phyloP scores from a whole-genome alignment of 2,329 filamentous ascomycete genomes.

The Aspergillus sclerotialis region DNA sequence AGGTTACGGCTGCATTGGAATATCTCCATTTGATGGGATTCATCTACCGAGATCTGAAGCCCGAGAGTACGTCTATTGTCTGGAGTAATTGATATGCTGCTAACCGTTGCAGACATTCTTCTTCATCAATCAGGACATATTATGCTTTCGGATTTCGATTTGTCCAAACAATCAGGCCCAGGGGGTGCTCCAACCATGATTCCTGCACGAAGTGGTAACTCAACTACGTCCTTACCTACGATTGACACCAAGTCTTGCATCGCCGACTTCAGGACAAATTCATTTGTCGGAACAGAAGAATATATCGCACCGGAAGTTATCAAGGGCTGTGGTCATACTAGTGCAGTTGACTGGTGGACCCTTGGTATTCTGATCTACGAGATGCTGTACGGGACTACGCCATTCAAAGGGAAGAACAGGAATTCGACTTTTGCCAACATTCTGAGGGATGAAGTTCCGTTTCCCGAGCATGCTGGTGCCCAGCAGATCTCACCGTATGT shows the following conservation, averaged over 20 bases:
- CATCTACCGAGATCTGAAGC: conserved; percentile 96
- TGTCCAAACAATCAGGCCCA: conserved; percentile 94
- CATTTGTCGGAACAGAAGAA: conserved; percentile 96
- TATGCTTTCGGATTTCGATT: conserved; percentile 97
- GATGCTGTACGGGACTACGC: conserved; percentile 97
- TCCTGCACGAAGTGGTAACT: conserved; percentile 78
- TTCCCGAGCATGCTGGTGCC: conserved; percentile 78
- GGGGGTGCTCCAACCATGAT: conserved; percentile 98
- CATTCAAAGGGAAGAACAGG: conserved; percentile 98
- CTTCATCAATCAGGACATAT: conserved; percentile 99
- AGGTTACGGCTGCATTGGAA: conserved; percentile 92
- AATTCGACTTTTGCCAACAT: conserved; percentile 99
- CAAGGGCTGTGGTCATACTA: conserved; percentile 96
- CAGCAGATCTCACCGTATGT: conserved; percentile 89
- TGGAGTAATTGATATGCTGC: conserved; percentile 38
- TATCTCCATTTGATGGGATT: conserved; percentile 99
- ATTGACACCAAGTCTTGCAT: conserved; percentile 99
- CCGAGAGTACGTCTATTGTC: conserved; percentile 66
- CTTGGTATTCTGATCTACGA: conserved; percentile 95
- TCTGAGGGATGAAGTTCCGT: conserved; percentile 86
- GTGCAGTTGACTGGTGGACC: conserved; percentile 99
- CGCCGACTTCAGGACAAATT: conserved; percentile 95
- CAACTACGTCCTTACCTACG: conserved; percentile 80
- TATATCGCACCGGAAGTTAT: conserved; percentile 99
- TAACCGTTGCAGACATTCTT: conserved; percentile 75